Percentiles rank a stretch among this genome's conserved stretches.
These are phyloP conservation scores for Stachybotrys chlorohalonatus DNA, from an alignment of 2,329 filamentous ascomycete species.

Conservation along the genomic window DNA sequence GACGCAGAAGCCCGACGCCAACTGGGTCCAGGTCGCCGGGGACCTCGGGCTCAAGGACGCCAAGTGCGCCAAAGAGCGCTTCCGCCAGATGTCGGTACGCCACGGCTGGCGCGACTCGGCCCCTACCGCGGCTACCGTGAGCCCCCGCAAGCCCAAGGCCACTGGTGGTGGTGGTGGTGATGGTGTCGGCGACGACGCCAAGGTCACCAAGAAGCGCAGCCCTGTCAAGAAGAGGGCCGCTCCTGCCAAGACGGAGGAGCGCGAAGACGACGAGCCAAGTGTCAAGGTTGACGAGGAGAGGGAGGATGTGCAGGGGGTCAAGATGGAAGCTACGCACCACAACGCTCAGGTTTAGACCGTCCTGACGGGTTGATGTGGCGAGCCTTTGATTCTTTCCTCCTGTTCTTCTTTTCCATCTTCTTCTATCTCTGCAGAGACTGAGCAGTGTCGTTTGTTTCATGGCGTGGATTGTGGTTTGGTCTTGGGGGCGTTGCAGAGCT, in stretches of 20 bases:
- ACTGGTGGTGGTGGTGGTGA: slow-evolving; percentile 4
- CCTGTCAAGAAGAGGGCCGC: slow-evolving; percentile 17
- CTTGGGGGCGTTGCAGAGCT: no score
- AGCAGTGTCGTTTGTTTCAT: no score
- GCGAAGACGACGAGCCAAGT: slow-evolving; percentile 3
- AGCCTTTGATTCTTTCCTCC: no score
- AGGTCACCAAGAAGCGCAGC: slow-evolving; percentile 22
- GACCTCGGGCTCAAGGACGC: slow-evolving; percentile 27
- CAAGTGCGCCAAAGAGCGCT: slow-evolving; percentile 32
- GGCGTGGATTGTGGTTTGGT: no score
- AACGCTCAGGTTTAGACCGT: neutral
- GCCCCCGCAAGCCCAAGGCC: slow-evolving; percentile 19
- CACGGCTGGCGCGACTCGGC: slow-evolving; percentile 27
- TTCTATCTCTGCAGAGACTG: no score
- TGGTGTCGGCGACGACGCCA: slow-evolving; percentile 7
- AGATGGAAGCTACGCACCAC: neutral
- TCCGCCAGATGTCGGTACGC: slow-evolving; percentile 28
- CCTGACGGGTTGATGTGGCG: no score
- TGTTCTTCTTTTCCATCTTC: no score
- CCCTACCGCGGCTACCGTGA: slow-evolving; percentile 1
- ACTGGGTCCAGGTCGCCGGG: slow-evolving; percentile 29
- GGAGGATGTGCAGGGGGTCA: slow-evolving; percentile 1
- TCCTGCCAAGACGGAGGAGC: slow-evolving; percentile 14
- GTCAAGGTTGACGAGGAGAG: slow-evolving; percentile 11
- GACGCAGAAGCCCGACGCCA: slow-evolving; percentile 27